These are phyloP conservation scores for Eurotiales sp. DNA, from an alignment of 2,329 filamentous ascomycete species.

Conservation along the genomic window DNA sequence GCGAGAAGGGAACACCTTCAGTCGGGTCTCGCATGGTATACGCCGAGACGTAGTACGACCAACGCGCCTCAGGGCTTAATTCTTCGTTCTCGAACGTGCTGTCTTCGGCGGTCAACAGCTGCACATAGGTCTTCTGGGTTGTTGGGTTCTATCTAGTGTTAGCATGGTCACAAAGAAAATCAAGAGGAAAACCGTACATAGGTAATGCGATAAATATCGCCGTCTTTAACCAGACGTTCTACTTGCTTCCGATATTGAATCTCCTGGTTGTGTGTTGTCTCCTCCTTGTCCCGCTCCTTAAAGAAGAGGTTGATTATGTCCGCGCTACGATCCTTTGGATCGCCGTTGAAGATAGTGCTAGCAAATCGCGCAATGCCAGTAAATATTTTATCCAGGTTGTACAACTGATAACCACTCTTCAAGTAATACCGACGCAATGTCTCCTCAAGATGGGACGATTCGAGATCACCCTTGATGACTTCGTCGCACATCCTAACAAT, in stretches of 20 bases:
- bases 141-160: conserved; percentile 55
- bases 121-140: conserved; percentile 65
- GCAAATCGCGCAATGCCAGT: conserved; percentile 76
- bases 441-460: conserved; percentile 81
- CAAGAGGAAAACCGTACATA: conserved; percentile 66
- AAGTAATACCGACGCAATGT: conserved; percentile 89
- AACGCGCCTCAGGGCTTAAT: conserved; percentile 60
- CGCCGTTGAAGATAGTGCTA: conserved; percentile 75
- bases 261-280: conserved; percentile 85
- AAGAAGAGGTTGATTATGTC: conserved; percentile 88
- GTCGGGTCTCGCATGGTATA: conserved; percentile 87
- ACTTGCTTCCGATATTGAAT: conserved; percentile 87
- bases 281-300: conserved; percentile 72
- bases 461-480: conserved; percentile 75
- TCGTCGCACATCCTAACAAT: conserved; percentile 83
- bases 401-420: conserved; percentile 85
- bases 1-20: conserved; percentile 65
- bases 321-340: conserved; percentile 87
- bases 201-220: conserved; percentile 82
- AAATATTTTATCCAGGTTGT: conserved; percentile 86
- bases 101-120: conserved; percentile 84
- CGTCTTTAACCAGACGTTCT: conserved; percentile 88
- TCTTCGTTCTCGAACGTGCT: conserved; percentile 72
- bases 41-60: conserved; percentile 94
- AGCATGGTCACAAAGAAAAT: conserved; percentile 20